A percentile compares a stretch with the other conserved stretches of the same genome.
Conservation (phyloP, 305 asterid species). For the Solanum chacoense region DNA sequence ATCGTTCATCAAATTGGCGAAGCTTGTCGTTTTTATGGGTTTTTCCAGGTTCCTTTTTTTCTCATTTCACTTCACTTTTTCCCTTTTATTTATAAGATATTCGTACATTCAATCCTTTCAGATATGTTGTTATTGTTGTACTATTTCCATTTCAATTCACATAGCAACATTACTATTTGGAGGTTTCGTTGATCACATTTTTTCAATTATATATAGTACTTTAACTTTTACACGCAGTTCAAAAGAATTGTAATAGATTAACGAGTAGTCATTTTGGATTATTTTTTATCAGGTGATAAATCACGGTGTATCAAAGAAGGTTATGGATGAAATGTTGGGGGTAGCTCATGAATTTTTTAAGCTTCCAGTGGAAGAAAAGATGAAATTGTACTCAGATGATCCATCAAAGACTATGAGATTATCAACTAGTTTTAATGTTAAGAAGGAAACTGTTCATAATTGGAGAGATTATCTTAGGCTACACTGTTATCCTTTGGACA, state of each 20-base stretch:
- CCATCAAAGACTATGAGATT: slow-evolving; percentile 69
- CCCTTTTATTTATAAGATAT: too few relatives aligned
- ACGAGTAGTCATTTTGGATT: neutral
- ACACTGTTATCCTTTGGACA: slow-evolving; percentile 75
- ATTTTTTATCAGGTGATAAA: slow-evolving; percentile 43
- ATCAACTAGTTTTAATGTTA: slow-evolving; percentile 74
- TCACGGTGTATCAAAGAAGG: slow-evolving; percentile 49
- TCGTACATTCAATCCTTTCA: neutral
- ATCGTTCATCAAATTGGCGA: slow-evolving; percentile 32
- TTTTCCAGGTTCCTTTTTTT: slow-evolving; percentile 52
- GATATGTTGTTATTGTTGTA: neutral
- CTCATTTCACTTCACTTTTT: neutral
- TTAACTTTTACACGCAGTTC: neutral
- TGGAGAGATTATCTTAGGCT: slow-evolving; percentile 97
- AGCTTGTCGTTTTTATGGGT: slow-evolving; percentile 63
- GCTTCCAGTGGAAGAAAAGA: slow-evolving; percentile 73
- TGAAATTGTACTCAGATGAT: slow-evolving; percentile 80
- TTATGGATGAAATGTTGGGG: slow-evolving; percentile 30
- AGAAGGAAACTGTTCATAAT: slow-evolving; percentile 66
- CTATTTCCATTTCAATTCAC: neutral
- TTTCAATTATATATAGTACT: neutral
- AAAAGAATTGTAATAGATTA: too few relatives aligned
- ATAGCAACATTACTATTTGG: neutral
- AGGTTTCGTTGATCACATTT: neutral
- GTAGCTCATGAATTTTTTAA: slow-evolving; percentile 59